Conservation (phyloP, 257 asterid species). For the Linderniella brevidens region DNA sequence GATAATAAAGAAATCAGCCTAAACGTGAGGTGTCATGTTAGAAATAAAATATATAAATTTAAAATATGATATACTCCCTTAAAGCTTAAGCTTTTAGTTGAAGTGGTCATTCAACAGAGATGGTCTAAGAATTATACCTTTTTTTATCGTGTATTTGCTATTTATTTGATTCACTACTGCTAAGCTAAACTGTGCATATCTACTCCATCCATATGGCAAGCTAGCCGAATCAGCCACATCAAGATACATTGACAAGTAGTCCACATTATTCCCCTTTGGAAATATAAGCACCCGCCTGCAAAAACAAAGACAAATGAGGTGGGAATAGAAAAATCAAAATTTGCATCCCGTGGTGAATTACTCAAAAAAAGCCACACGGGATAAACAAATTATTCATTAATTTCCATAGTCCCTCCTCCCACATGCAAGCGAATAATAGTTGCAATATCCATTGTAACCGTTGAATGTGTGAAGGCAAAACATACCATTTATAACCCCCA, state of each 20-base stretch:
- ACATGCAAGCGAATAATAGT: constrained; percentile 10
- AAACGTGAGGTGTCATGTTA: too few relatives aligned
- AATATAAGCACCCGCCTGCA: constrained; percentile 91
- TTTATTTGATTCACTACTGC: constrained; percentile 71
- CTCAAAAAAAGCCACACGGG: not conserved
- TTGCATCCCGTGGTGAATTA: not conserved
- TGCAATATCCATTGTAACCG: not conserved
- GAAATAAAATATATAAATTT: too few relatives aligned
- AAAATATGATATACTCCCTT: too few relatives aligned
- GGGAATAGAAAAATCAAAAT: not conserved
- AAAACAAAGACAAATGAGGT: constrained; percentile 15
- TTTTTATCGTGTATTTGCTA: constrained; percentile 50
- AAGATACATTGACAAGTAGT: constrained; percentile 71
- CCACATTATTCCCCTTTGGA: constrained; percentile 95
- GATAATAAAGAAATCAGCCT: too few relatives aligned
- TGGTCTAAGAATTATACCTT: constrained; percentile 32
- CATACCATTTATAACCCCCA: constrained; percentile 77
- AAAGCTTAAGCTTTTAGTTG: too few relatives aligned
- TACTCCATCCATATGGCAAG: constrained; percentile 85
- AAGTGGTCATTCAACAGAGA: too few relatives aligned
- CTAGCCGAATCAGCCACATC: constrained; percentile 80
- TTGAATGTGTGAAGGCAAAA: not conserved
- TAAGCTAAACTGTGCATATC: constrained; percentile 90
- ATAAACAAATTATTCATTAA: not conserved
- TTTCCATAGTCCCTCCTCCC: constrained; percentile 50